phyloP scores from a whole-genome alignment of 2,329 filamentous ascomycete species.

The Capronia americana region DNA sequence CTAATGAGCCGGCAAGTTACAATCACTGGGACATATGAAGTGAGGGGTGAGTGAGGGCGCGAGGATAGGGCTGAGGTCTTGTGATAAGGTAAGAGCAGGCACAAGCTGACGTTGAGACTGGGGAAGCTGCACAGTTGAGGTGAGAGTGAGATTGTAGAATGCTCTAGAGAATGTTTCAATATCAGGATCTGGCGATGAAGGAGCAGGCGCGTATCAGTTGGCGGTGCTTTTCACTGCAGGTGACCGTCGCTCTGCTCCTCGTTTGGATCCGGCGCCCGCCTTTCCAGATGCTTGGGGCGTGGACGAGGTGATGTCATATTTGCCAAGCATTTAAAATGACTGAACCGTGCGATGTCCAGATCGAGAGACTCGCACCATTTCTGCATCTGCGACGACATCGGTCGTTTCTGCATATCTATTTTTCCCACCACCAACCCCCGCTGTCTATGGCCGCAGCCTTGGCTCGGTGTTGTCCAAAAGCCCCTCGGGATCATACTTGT shows the following conservation, averaged over 20 bases:
- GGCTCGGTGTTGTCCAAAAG: conserved; percentile 16
- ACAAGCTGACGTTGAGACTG: conserved; percentile 5
- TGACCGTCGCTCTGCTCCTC: neutral
- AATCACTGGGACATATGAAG: neutral
- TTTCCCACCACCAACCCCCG: too few relatives aligned
- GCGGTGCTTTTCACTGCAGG: neutral
- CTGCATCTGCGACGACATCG: neutral
- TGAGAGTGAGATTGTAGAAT: neutral
- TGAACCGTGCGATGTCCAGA: neutral
- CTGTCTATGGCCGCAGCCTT: conserved; percentile 10
- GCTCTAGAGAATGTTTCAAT: neutral
- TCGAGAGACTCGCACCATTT: neutral
- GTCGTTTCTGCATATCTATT: neutral
- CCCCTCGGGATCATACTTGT: conserved; percentile 18
- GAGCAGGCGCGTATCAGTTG: conserved; percentile 1
- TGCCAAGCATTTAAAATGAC: conserved; percentile 15
- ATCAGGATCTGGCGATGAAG: neutral
- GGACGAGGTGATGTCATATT: conserved; percentile 8
- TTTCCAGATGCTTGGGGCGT: neutral
- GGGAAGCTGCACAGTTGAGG: neutral
- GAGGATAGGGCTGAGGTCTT: conserved; percentile 5
- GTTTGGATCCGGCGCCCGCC: neutral
- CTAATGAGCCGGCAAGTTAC: neutral
- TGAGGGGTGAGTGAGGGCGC: conserved; percentile 1
- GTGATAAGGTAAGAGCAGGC: conserved; percentile 11